Evolutionary conservation across 306 rosid species (phyloP).

Genomic region (Spatholobus suberectus): DNA sequence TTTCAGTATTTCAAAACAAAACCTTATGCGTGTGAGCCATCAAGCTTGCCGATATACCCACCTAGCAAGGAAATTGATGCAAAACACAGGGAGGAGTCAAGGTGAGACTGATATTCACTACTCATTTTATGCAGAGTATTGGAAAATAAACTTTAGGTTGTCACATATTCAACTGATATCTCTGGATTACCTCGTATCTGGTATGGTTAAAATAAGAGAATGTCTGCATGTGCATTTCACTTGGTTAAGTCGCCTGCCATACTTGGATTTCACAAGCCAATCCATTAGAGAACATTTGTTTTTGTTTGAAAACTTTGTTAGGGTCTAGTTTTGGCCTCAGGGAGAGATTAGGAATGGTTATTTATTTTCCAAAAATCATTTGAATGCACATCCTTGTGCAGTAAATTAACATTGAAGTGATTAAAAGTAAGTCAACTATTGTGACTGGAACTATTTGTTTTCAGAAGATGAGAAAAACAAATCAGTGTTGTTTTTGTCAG

Average conservation of each 20-base stretch:
- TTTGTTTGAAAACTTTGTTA: background rate
- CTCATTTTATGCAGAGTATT: conserved; percentile 24
- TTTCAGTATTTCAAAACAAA: conserved; percentile 83
- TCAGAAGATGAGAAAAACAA: background rate
- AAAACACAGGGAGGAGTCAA: conserved; percentile 78
- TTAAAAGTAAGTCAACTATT: background rate
- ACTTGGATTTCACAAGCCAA: background rate
- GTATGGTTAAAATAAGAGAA: conserved; percentile 25
- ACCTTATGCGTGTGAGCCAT: conserved; percentile 92
- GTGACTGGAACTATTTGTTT: background rate
- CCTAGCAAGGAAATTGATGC: conserved; percentile 99
- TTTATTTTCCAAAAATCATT: conserved; percentile 5
- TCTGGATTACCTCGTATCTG: conserved; percentile 3
- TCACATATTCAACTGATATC: background rate
- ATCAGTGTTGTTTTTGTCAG: background rate
- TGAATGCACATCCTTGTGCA: background rate
- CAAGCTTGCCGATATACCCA: conserved; percentile 82
- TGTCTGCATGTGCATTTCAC: conserved; percentile 10
- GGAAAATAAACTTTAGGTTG: conserved; percentile 10
- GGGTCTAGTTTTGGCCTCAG: background rate
- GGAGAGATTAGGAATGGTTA: background rate
- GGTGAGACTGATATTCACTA: conserved; percentile 58
- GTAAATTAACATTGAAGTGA: background rate
- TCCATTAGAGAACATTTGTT: background rate
- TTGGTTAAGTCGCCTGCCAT: background rate